Base-by-base conservation (phyloP, 306 rosid species). In the Vigna trinervia region DNA sequence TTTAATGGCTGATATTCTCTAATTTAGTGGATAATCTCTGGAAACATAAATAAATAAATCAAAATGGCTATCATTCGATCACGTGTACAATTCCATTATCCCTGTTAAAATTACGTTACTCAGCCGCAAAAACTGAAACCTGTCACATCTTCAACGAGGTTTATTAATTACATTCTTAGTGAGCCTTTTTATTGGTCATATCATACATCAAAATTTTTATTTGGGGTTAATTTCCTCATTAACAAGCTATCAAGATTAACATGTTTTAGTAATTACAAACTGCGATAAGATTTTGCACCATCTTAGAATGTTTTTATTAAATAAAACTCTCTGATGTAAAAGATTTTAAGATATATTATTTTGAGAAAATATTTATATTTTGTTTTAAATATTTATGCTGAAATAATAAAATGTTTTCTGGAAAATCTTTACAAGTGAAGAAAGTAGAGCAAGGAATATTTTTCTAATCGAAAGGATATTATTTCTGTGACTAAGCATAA, bases 31-130 rank as follows among this genome's bases (percentile, higher is more conserved):
- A 19, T 67, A 22, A 45, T 22, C 22, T 12, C 17, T 41, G 6
- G 20, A 43, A 22, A 13, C 53, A 20, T 45, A 23, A 12, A 6
- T 43, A 67, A 67, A 5, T 43, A 67, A 67, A 5, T 67, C 10
- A 65, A 39, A 34, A 52, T 0, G 34, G 36, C 12, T 71, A 15
- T 51, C n/a, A 32, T 51, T 70, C 17, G 9, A 50, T 17, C 20
- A 26, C 60, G 11, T 69, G 47, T 48, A 50, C 62, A 70, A 51
- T 70, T 11, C 71, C 52, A 65, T 65, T 41, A 65, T 67, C 36
- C 8, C 26, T 8, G 74, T 69, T 69, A 1, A 26, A 47, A 69
- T 69, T 69, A 14, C 26, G 73, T 15, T 41, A 10, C 57, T 45
- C 54, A n/a, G 59, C 43, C 58, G 38, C 69, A 34, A 63, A 39